Evolutionary conservation across 345 rosid species (phyloP), one percentile per base, ranked within the genome.

Genomic region (Durio zibethinus): DNA sequence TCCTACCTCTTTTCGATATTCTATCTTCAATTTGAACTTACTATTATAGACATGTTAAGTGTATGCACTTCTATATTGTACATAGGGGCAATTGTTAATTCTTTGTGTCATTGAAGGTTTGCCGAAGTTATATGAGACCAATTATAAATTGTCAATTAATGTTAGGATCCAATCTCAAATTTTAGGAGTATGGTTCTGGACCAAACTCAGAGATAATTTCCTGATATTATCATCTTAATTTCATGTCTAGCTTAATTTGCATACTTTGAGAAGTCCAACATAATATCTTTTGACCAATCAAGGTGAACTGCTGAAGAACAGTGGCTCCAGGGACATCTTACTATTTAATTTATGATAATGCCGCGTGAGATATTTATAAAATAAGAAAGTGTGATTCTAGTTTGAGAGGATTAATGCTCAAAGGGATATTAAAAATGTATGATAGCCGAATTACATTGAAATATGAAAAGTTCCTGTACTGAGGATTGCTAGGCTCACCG

Each of bases 21-120:
- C 43, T 23, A 21, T 63, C 57, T 43, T 10, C 50, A 31, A 35
- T 76, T 21, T 36, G 57, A 47, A 18, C 43, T 57, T 57, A n/a
- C 5, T 56, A n/a, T 63, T 20, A 10, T 65, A 33, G 29, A 52
- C 40, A 38, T 47, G 12, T 15, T 53, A 56, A 1, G 18, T 18
- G 20, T 31, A 29, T 75, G 73, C 76, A 48, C 12, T 66, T 33
- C 16, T 78, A 43, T 65, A 62, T 47, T n/a, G 21, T 27, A 43
- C 52, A 29, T 10, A 20, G 20, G 59, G 56, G 10, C 8, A 38
- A 9, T 21, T 57, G 48, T 35, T 73, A 21, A 35, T 11, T 2
- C n/a, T 36, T 36, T 73, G 45, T 56, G 65, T 52, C 23, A 36
- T 36, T 56, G 36, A 42, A 53, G 65, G 65, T 10, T 73, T 21